Evolutionary conservation across 805 yeast genomes (phyloP), one percentile per base, ranked within the genome.

Genomic region (Candida railenensis): DNA sequence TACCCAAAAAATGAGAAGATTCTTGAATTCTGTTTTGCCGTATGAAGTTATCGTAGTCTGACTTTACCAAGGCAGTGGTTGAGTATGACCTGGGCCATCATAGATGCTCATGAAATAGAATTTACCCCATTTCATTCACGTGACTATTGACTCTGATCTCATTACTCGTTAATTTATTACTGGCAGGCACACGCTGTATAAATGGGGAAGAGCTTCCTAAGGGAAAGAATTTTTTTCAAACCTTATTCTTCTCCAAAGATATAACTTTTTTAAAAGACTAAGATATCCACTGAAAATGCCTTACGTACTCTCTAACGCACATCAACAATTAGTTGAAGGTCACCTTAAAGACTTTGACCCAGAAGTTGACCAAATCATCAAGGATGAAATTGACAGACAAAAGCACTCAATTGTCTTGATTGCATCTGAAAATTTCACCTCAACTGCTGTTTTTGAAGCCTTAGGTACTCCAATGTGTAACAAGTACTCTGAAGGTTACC

Each of bases 401-500:
- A 87, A 84, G 73, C 87, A 87, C 65, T 89, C 97, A 22, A 84
- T 92, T 63, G 90, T 92, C 37, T 77, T 92, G 68, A 92, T 92
- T 67, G 96, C 99, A 18, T 87, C 96, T 38, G 99, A 92, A 67
- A 92, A 92, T 72, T 92, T 91, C 78, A 92, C 99, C 47, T 87
- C 97, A 42, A 87, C 85, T 56, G 85, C 97, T 20, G 99, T 92
- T 28, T 87, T 92, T 82, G 96, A 92, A 65, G 82, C 89, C 42
- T 78, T 92, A 61, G 98, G 98, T 54, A 87, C 97, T 22, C 96
- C 89, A 65, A 89, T 92, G 96, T 91, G 88, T 69, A 92, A 92
- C 81, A 92, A 92, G 76, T 92, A 92, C 74, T 90, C 97, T 9
- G 99, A 92, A 72, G 98, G 98, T 53, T 92, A 92, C 72, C 99